Evolutionary conservation across 345 rosid species (phyloP), one percentile per base, ranked within the genome.

Genomic region (Cardamine resedifolia): DNA sequence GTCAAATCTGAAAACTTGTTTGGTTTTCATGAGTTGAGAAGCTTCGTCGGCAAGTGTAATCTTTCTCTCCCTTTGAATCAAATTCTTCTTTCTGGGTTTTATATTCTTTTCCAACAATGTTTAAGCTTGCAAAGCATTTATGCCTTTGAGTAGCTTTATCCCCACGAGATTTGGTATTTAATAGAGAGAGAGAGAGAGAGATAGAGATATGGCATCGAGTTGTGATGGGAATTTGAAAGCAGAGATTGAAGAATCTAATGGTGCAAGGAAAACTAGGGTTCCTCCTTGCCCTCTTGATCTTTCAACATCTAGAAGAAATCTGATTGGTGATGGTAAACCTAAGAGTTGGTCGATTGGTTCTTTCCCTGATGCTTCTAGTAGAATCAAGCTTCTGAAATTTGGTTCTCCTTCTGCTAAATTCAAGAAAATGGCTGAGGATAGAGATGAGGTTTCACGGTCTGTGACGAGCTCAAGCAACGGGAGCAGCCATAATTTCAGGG

Each of bases 331-430:
- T 64, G 83, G 77, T 60, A 72, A 72, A 45, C 79, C 73, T 31
- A 80, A 39, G 18, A 64, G 56, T 18, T 78, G 72, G 77, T 47
- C 81, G 2, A 44, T 34, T n/a, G 58, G 55, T 38, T 52, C 68
- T 45, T 73, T 68, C 3, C 47, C 71, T 62, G 68, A 72, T 74
- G 27, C 73, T 10, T 72, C 87, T 9, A 75, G 52, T 52, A 73
- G 87, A 63, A 1, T 80, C 50, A 83, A 76, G 23, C 81, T 93
- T 68, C 83, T 87, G 4, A 82, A 84, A 61, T 69, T 85, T 11
- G 90, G 87, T 19, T 87, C 96, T 21, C 90, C 97, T 48, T 91
- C 95, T 26, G 87, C 84, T 53, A 84, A 64, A 43, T 85, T 91
- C 81, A 84, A 57, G 81, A 81, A 74, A 77, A 68, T 95, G 45